Percentiles rank a stretch among this genome's conserved stretches.
phyloP scores from a whole-genome alignment of 495 filamentous ascomycete genomes.

The Thermothielavioides terrestris region DNA sequence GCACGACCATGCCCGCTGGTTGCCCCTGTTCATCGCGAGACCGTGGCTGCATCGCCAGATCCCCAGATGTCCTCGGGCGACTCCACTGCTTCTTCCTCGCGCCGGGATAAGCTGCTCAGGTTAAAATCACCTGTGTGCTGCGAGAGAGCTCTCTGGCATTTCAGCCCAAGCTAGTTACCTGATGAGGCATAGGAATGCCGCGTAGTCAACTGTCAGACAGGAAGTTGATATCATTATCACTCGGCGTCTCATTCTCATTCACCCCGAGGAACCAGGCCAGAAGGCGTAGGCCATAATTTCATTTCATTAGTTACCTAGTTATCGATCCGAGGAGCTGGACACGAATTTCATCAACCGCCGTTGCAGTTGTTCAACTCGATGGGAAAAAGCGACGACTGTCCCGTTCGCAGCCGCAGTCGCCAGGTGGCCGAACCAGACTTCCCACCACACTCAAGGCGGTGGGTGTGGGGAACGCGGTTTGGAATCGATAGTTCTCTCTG shows the following conservation, averaged over 20 bases:
- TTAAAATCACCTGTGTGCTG: no score
- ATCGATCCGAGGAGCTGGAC: constrained; percentile 28
- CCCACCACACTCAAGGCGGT: not conserved
- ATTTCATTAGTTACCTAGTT: no score
- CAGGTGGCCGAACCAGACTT: not conserved
- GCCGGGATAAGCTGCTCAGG: no score
- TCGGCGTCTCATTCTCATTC: not conserved
- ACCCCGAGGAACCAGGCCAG: constrained; percentile 3
- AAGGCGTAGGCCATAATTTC: constrained; percentile 16
- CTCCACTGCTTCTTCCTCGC: no score
- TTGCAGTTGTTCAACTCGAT: constrained; percentile 14
- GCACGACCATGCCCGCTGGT: constrained; percentile 4
- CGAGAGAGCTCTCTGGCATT: no score
- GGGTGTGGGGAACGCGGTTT: constrained; percentile 9
- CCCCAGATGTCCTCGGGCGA: not conserved
- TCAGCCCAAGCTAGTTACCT: no score
- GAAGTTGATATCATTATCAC: no score
- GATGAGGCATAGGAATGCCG: no score
- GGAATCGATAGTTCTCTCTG: constrained; percentile 19
- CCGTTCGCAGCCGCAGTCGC: constrained; percentile 3
- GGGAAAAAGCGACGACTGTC: no score
- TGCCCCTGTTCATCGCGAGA: constrained; percentile 1
- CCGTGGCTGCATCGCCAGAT: not conserved
- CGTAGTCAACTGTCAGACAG: no score
- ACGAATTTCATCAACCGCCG: constrained; percentile 15